Evolutionary conservation across 2,329 filamentous ascomycete species (phyloP).

Genomic region (Ophiostoma australiae): DNA sequence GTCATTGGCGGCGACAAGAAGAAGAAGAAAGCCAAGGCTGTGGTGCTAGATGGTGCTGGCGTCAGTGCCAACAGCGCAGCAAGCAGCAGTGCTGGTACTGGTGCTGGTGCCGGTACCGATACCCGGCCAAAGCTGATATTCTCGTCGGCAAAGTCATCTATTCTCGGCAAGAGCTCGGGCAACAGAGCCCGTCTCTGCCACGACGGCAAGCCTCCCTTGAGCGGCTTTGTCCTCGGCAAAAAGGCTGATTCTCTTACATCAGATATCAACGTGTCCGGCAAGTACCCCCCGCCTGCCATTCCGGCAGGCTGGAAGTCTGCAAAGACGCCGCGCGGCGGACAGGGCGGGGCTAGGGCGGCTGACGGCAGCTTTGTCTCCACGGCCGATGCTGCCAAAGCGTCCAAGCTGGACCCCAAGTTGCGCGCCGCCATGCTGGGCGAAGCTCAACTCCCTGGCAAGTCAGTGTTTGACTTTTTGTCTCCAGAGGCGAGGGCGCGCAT

Average conservation of each 20-base stretch:
- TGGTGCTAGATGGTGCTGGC: background rate
- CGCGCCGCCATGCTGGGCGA: slow-evolving; percentile 80
- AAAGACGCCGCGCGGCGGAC: slow-evolving; percentile 39
- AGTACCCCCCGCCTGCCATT: slow-evolving; percentile 62
- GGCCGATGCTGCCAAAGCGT: slow-evolving; percentile 71
- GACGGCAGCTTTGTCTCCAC: slow-evolving; percentile 54
- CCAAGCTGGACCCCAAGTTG: slow-evolving; percentile 67
- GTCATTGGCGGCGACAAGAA: slow-evolving; percentile 77
- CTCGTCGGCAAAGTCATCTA: slow-evolving; percentile 51
- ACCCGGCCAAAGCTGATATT: slow-evolving; percentile 62
- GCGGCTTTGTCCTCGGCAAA: slow-evolving; percentile 70
- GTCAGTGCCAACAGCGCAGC: background rate
- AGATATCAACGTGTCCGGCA: slow-evolving; percentile 39
- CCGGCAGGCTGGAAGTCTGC: slow-evolving; percentile 69
- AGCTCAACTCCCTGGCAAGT: slow-evolving; percentile 77
- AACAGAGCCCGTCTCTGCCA: slow-evolving; percentile 63
- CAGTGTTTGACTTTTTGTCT: slow-evolving; percentile 89
- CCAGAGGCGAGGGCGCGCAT: slow-evolving; percentile 71
- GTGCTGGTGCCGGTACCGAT: too few relatives aligned
- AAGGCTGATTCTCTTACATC: slow-evolving; percentile 45
- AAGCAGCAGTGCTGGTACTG: slow-evolving; percentile 40
- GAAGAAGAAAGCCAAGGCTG: slow-evolving; percentile 57
- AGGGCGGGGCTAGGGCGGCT: slow-evolving; percentile 18
- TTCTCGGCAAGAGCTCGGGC: slow-evolving; percentile 37
- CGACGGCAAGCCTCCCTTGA: slow-evolving; percentile 73